phyloP scores from a whole-genome alignment of 345 rosid species.

The Aethionema arabicum region DNA sequence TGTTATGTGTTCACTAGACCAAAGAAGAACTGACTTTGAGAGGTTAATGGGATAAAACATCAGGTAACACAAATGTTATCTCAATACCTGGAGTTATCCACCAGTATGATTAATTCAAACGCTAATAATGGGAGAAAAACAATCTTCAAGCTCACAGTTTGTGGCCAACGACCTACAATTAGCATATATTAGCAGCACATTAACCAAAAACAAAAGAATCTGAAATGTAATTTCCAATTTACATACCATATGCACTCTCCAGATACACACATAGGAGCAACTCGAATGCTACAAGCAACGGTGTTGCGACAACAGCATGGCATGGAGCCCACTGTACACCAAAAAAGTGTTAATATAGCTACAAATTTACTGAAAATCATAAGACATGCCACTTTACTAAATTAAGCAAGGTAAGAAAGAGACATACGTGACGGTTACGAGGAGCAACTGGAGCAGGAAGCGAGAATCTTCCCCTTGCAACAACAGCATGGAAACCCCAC shows the following conservation, averaged over 20 bases:
- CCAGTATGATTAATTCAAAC: constrained; percentile 67
- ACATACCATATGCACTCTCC: constrained; percentile 71
- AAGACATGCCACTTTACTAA: constrained; percentile 5
- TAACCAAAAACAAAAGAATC: no score
- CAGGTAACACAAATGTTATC: not conserved
- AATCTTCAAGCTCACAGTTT: constrained; percentile 83
- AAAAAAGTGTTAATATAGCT: constrained; percentile 28
- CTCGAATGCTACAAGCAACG: constrained; percentile 91
- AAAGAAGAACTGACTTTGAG: constrained; percentile 1
- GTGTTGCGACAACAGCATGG: constrained; percentile 91
- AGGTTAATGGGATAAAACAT: not conserved
- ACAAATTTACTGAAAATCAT: not conserved
- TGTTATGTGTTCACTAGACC: not conserved
- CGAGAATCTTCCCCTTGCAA: constrained; percentile 94
- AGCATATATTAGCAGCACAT: not conserved
- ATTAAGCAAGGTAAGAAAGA: not conserved
- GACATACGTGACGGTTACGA: constrained; percentile 78
- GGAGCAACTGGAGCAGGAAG: constrained; percentile 96
- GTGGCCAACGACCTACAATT: constrained; percentile 35
- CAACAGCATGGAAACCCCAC: constrained; percentile 92
- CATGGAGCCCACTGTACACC: constrained; percentile 98
- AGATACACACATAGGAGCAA: constrained; percentile 93
- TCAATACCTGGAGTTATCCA: constrained; percentile 86
- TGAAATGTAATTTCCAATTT: not conserved
- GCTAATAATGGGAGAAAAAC: constrained; percentile 84